phyloP scores from a whole-genome alignment of 352 stramenopile genomes.

The Phytophthora aleatoria region DNA sequence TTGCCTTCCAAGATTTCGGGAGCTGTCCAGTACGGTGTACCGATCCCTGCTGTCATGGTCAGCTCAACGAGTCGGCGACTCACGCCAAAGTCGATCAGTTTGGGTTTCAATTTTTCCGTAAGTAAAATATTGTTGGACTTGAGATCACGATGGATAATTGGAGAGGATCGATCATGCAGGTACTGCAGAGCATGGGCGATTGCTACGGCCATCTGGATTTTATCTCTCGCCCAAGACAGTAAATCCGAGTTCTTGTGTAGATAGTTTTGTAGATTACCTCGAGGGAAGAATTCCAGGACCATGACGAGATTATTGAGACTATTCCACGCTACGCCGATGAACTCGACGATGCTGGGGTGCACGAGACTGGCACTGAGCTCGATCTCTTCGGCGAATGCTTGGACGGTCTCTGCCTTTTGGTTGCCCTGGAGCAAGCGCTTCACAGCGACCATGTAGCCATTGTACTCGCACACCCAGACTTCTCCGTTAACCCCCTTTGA shows the following conservation, averaged over 20 bases:
- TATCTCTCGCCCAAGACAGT: conserved; percentile 42
- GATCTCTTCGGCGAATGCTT: conserved; percentile 58
- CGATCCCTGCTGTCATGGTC: conserved; percentile 66
- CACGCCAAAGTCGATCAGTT: conserved; percentile 88
- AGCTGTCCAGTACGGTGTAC: conserved; percentile 84
- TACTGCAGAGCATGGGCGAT: conserved; percentile 41
- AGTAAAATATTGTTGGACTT: conserved; percentile 77
- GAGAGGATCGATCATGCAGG: conserved; percentile 24
- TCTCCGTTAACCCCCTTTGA: conserved; percentile 46
- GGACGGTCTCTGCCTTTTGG: conserved; percentile 32
- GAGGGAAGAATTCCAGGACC: conserved; percentile 43
- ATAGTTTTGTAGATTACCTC: conserved; percentile 24
- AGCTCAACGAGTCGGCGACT: conserved; percentile 30
- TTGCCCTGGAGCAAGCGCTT: conserved; percentile 49
- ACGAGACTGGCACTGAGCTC: conserved; percentile 53
- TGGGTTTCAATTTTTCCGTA: conserved; percentile 61
- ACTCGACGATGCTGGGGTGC: conserved; percentile 57
- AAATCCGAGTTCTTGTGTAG: conserved; percentile 28
- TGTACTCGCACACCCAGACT: conserved; percentile 57
- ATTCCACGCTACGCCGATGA: conserved; percentile 64
- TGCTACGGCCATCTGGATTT: conserved; percentile 54
- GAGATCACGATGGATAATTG: conserved; percentile 43
- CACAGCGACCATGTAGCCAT: conserved; percentile 43
- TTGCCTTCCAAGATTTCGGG: conserved; percentile 71
- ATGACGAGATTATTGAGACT: conserved; percentile 40